A percentile compares a stretch with the other conserved stretches of the same genome.
Conservation (phyloP, 2,329 filamentous ascomycete genomes). For the Cordyceps cateniannulata region DNA sequence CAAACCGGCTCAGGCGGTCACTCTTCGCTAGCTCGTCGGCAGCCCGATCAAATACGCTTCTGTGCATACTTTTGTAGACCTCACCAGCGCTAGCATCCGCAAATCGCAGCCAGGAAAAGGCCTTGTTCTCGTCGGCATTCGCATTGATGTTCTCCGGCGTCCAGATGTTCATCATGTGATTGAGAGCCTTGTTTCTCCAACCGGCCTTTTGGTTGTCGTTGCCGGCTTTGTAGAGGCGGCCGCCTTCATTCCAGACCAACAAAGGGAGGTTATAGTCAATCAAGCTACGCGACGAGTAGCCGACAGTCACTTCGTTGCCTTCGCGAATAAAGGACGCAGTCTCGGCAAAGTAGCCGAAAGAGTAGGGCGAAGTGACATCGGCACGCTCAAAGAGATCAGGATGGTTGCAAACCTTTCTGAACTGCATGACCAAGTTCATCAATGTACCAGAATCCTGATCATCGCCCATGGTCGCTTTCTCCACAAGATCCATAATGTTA, state of each 20-base stretch:
- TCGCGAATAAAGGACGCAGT: constrained; percentile 93
- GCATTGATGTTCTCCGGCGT: constrained; percentile 68
- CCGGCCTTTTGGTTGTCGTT: constrained; percentile 68
- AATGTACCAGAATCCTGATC: constrained; percentile 91
- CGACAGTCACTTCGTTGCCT: constrained; percentile 69
- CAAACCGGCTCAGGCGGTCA: constrained; percentile 59
- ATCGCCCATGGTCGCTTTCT: constrained; percentile 90
- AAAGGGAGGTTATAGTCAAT: constrained; percentile 81
- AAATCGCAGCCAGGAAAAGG: constrained; percentile 89
- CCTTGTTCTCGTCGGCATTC: constrained; percentile 52
- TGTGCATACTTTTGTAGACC: constrained; percentile 61
- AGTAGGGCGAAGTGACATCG: constrained; percentile 81
- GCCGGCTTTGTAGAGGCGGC: constrained; percentile 68
- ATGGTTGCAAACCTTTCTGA: constrained; percentile 98
- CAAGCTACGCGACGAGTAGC: constrained; percentile 79
- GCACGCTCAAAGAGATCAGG: constrained; percentile 94
- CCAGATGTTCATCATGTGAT: constrained; percentile 87
- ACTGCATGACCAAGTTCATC: constrained; percentile 99
- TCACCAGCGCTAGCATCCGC: constrained; percentile 70
- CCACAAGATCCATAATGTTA: constrained; percentile 96
- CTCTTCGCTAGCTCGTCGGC: constrained; percentile 49
- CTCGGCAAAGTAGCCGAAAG: constrained; percentile 82
- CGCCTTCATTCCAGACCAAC: constrained; percentile 74
- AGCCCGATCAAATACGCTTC: constrained; percentile 68
- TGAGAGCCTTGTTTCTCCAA: constrained; percentile 70